These are phyloP conservation scores for Penicillium brevicompactum DNA, from an alignment of 2,329 filamentous ascomycete genomes.

Conservation along the genomic window DNA sequence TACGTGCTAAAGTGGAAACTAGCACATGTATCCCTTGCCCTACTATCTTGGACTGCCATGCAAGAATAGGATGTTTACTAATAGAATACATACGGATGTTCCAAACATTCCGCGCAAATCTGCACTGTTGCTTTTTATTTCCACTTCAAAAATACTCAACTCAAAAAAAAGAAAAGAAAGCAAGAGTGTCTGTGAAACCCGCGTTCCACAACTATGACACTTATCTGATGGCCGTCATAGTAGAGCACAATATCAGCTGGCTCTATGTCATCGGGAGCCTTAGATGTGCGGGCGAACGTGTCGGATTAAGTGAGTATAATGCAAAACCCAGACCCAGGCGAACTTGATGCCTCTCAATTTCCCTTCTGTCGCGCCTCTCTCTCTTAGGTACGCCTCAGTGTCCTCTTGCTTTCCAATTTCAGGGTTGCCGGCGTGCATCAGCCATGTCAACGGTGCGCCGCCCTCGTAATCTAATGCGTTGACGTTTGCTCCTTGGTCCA, in stretches of 20 bases:
- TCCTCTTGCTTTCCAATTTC: neutral
- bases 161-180: too few relatives aligned
- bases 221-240: neutral
- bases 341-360: neutral
- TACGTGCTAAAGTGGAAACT: too few relatives aligned
- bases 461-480: neutral
- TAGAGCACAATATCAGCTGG: neutral
- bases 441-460: neutral
- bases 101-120: neutral
- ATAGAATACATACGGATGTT: neutral
- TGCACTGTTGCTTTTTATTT: neutral
- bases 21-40: too few relatives aligned
- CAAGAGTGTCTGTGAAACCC: too few relatives aligned
- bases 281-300: neutral
- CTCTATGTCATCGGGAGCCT: neutral
- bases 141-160: neutral
- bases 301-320: neutral
- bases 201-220: neutral
- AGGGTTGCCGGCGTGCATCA: neutral
- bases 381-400: neutral
- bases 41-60: neutral
- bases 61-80: neutral
- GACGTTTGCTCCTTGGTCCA: slow-evolving; percentile 1
- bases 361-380: neutral
- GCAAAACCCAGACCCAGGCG: neutral